Conservation (phyloP, 148 eudicot species). For the Vaccinium corymbosum region DNA sequence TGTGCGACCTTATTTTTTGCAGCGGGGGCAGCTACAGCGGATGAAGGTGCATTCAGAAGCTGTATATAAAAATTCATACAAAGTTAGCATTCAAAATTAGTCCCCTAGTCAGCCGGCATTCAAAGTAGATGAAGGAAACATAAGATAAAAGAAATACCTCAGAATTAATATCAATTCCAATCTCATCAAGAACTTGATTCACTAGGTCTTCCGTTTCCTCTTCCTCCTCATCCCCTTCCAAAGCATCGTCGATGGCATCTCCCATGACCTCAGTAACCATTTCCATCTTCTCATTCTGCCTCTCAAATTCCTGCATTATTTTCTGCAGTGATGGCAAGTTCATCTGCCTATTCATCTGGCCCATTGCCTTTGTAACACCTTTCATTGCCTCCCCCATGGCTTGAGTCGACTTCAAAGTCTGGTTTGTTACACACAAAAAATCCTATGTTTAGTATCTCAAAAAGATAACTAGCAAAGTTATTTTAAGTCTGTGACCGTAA, state of each 20-base stretch:
- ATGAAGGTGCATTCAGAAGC: conserved; percentile 91
- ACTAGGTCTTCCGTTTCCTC: conserved; percentile 94
- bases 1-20: conserved; percentile 42
- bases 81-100: background rate
- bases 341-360: conserved; percentile 98
- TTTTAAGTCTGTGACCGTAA: background rate
- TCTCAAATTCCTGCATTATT: conserved; percentile 97
- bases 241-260: conserved; percentile 96
- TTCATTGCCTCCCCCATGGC: conserved; percentile 99
- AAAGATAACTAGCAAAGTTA: background rate
- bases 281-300: conserved; percentile 97
- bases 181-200: conserved; percentile 94
- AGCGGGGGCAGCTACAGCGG: conserved; percentile 83
- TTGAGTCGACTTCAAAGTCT: conserved; percentile 98
- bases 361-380: conserved; percentile 99
- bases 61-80: conserved; percentile 25
- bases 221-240: conserved; percentile 99
- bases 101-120: background rate
- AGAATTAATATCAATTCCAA: conserved; percentile 80
- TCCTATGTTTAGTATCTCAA: background rate
- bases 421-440: background rate
- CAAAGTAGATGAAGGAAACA: background rate
- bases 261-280: conserved; percentile 91
- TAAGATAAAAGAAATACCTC: conserved; percentile 42
- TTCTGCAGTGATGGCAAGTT: conserved; percentile 89